These are phyloP conservation scores for Boletus subparvulus DNA, from an alignment of 768 basidiomycete species.

Conservation along the genomic window DNA sequence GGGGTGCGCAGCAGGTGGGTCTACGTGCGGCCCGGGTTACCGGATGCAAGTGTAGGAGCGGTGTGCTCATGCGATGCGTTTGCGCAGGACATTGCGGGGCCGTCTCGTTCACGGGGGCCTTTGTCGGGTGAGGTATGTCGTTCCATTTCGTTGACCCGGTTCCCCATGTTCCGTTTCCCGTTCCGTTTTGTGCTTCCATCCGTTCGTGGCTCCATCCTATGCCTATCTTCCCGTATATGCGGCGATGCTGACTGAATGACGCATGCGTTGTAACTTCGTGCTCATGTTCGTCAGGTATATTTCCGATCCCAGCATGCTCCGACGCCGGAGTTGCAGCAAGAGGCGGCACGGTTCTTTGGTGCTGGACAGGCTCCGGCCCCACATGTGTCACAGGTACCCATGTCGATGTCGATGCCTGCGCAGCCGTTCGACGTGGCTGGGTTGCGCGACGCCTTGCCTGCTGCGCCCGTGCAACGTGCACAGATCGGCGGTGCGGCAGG, in stretches of 20 bases:
- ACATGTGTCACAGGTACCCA: conserved; percentile 21
- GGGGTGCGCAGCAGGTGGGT: conserved; percentile 73
- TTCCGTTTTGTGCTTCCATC: conserved; percentile 6
- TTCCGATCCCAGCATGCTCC: conserved; percentile 57
- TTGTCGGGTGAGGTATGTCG: conserved; percentile 59
- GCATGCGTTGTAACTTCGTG: neutral
- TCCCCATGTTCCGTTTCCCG: conserved; percentile 2
- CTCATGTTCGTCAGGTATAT: conserved; percentile 36
- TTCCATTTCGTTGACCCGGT: conserved; percentile 7
- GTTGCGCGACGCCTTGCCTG: conserved; percentile 25
- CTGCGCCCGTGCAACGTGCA: conserved; percentile 11
- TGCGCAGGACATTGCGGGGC: conserved; percentile 66
- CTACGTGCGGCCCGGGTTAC: conserved; percentile 4
- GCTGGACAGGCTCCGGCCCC: conserved; percentile 19
- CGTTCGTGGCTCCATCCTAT: neutral
- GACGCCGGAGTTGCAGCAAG: conserved; percentile 50
- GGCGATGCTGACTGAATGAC: neutral
- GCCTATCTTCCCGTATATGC: neutral
- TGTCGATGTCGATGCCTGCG: conserved; percentile 29
- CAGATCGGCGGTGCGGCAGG: conserved; percentile 16
- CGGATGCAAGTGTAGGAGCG: neutral
- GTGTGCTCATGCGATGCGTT: conserved; percentile 1
- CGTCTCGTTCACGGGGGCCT: conserved; percentile 37
- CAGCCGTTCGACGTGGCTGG: conserved; percentile 58
- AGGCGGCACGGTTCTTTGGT: conserved; percentile 71